Evolutionary conservation across 805 yeast species (phyloP), one percentile per base, ranked within the genome.

Genomic region (Candida palmyrensis): DNA sequence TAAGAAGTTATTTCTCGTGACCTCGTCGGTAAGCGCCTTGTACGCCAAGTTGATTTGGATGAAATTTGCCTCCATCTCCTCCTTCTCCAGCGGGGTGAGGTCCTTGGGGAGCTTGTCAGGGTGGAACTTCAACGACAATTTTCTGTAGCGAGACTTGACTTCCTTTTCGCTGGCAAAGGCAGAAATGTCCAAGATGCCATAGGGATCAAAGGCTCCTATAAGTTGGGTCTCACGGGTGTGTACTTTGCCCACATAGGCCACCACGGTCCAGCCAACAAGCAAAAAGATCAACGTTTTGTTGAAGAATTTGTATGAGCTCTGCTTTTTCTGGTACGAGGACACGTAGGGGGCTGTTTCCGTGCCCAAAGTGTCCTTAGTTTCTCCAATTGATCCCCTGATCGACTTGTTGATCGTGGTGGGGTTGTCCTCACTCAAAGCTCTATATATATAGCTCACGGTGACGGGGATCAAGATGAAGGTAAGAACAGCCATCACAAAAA

Each of bases 11-110:
- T 84, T 85, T 48, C 77, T 82, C 3, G 85, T 78, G 8, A 68
- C 72, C 45, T 86, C 96, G 59, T 92, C 97, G 10, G 98, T 94
- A 43, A 92, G 73, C 0, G 98, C 86, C 59, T 88, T 84, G 62
- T 94, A 88, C 17, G 99, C 99, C 59, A 85, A 84, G 38, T 85
- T 81, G 48, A 92, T 83, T 45, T 76, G 70, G 24, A 89, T 90
- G 57, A 76, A 92, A 26, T 73, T 73, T 35, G 80, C 77, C 59
- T 90, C 97, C 57, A 83, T 65, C 17, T 62, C 72, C 25, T 60
- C 57, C 44, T 67, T 71, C 42, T 68, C 85, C 25, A 66, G 74
- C 18, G 72, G 77, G 14, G 78, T 62, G 51, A 78, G 57, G 44
- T 77, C 77, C 41, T 77, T 74, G 25, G 81, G 71, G 39, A 89